These are phyloP conservation scores for Pseudozyma hubeiensis DNA, from an alignment of 1,284 basidiomycete species.

Conservation along the genomic window DNA sequence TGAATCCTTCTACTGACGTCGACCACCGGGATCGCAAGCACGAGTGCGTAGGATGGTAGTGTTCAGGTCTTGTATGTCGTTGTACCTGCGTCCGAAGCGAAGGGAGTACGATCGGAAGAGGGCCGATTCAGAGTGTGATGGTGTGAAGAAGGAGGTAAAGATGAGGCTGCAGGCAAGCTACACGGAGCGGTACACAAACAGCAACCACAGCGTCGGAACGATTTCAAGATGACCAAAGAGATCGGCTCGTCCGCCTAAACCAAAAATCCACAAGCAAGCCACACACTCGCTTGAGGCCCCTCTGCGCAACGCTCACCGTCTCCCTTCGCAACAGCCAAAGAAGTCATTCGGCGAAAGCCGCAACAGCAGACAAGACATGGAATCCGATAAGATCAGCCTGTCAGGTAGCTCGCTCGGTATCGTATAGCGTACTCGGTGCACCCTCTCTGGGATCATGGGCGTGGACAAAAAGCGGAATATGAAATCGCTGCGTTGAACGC, in stretches of 20 bases:
- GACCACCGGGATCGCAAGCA: neutral
- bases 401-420: too few relatives aligned
- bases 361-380: too few relatives aligned
- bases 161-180: neutral
- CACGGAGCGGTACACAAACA: neutral
- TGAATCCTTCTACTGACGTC: constrained; percentile 2
- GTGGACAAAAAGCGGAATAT: too few relatives aligned
- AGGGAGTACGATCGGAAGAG: neutral
- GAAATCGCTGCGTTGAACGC: too few relatives aligned
- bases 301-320: too few relatives aligned
- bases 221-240: neutral
- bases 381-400: too few relatives aligned
- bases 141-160: neutral
- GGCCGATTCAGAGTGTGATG: neutral
- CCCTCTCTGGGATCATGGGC: too few relatives aligned
- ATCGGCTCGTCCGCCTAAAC: constrained; percentile 4
- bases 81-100: neutral
- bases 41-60: neutral
- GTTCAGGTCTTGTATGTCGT: neutral
- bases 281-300: neutral
- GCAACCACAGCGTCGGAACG: neutral
- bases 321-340: too few relatives aligned
- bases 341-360: too few relatives aligned
- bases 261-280: neutral
- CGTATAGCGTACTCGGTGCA: too few relatives aligned